A percentile compares a stretch with the other conserved stretches of the same genome.
phyloP scores from a whole-genome alignment of 495 filamentous ascomycete genomes.

The Letharia lupina region DNA sequence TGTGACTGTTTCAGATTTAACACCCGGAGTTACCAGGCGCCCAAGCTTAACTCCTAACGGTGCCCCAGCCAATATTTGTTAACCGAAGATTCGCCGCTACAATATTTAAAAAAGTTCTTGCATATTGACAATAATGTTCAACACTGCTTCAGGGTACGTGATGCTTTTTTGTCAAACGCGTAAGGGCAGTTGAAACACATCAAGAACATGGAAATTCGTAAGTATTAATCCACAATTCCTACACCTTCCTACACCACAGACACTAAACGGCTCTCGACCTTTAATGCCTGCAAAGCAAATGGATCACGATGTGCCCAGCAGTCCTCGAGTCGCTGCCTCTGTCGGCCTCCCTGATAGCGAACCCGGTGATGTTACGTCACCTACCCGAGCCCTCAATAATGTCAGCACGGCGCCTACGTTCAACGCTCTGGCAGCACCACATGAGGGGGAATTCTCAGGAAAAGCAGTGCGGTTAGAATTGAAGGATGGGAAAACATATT shows the following conservation, averaged over 20 bases:
- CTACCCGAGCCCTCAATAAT: neutral
- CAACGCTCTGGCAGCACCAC: neutral
- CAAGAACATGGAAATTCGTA: neutral
- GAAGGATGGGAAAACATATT: constrained; percentile 78
- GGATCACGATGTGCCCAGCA: constrained; percentile 1
- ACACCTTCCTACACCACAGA: neutral
- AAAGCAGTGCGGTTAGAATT: constrained; percentile 74
- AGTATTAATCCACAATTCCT: neutral
- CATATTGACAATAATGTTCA: neutral
- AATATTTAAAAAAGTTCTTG: too few species aligned
- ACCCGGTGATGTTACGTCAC: neutral
- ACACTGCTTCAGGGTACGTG: neutral
- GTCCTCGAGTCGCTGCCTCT: constrained; percentile 1
- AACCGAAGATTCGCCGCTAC: too few species aligned
- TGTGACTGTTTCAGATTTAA: too few species aligned
- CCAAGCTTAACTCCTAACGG: too few species aligned
- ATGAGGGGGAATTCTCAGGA: constrained; percentile 34
- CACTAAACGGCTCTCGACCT: neutral
- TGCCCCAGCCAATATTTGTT: too few species aligned
- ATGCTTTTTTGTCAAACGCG: neutral
- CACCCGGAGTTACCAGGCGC: too few species aligned
- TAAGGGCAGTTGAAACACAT: neutral
- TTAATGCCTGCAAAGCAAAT: neutral
- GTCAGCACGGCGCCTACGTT: neutral
- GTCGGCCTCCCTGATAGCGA: neutral